Percentiles rank a stretch among this genome's conserved stretches.
These are phyloP conservation scores for Amphichorda felina DNA, from an alignment of 2,329 filamentous ascomycete species.

Conservation along the genomic window DNA sequence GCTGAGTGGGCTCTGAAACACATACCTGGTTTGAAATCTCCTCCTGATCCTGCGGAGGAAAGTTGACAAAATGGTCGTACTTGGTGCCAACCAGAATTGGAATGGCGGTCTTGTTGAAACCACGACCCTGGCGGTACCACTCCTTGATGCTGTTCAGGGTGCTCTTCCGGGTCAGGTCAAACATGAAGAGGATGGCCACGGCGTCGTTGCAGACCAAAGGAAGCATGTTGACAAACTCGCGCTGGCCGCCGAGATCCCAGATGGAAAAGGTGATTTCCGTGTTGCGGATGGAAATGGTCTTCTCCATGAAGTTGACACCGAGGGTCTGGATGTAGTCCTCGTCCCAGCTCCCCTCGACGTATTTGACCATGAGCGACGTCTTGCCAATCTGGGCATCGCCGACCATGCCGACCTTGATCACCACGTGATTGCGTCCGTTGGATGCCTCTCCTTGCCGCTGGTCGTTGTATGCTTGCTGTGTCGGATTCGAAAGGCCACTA, in stretches of 20 bases:
- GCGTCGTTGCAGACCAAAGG: slow-evolving; percentile 99
- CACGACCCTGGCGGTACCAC: slow-evolving; percentile 94
- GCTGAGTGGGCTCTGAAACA: background rate
- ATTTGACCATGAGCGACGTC: slow-evolving; percentile 99
- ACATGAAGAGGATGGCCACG: slow-evolving; percentile 98
- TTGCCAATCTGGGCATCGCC: slow-evolving; percentile 98
- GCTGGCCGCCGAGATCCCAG: slow-evolving; percentile 95
- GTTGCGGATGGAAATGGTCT: slow-evolving; percentile 98
- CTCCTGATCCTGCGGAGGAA: slow-evolving; percentile 92
- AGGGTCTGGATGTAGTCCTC: slow-evolving; percentile 99
- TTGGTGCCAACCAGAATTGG: slow-evolving; percentile 95
- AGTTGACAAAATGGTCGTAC: slow-evolving; percentile 99
- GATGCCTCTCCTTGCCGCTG: slow-evolving; percentile 14
- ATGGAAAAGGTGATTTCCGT: slow-evolving; percentile 99
- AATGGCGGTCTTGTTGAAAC: slow-evolving; percentile 99
- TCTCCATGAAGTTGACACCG: slow-evolving; percentile 99
- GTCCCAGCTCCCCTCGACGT: slow-evolving; percentile 98
- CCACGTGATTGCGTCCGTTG: slow-evolving; percentile 60
- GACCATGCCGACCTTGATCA: slow-evolving; percentile 99
- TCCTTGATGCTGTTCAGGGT: slow-evolving; percentile 99
- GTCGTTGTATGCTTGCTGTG: slow-evolving; percentile 1
- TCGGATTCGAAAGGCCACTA: slow-evolving; percentile 38
- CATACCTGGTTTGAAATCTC: slow-evolving; percentile 91
- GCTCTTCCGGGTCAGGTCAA: slow-evolving; percentile 94
- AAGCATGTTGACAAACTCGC: slow-evolving; percentile 99